phyloP scores from a whole-genome alignment of 805 yeast species.

The Hermanozyma aechmeae region DNA sequence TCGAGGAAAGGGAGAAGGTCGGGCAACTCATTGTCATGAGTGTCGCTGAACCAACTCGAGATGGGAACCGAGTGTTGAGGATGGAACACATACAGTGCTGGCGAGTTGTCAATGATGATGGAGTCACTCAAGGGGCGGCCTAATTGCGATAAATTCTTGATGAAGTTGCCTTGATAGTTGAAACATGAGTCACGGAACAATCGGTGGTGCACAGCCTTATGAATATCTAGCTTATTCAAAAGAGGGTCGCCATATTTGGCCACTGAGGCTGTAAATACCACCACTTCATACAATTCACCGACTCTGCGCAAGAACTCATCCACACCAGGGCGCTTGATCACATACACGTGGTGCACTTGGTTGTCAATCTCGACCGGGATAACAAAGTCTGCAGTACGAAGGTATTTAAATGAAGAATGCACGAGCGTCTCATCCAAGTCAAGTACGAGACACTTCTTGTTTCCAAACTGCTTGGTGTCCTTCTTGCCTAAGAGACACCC shows the following conservation, averaged over 20 bases:
- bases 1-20: slow-evolving; percentile 88
- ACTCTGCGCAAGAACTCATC: slow-evolving; percentile 82
- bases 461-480: slow-evolving; percentile 34
- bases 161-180: slow-evolving; percentile 88
- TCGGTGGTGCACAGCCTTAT: slow-evolving; percentile 75
- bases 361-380: slow-evolving; percentile 96
- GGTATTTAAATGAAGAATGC: slow-evolving; percentile 87
- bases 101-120: slow-evolving; percentile 92
- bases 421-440: slow-evolving; percentile 96
- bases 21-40: slow-evolving; percentile 89
- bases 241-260: slow-evolving; percentile 94
- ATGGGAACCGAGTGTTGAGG: slow-evolving; percentile 98
- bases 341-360: slow-evolving; percentile 89
- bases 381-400: slow-evolving; percentile 90
- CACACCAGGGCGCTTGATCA: slow-evolving; percentile 95
- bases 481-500: slow-evolving; percentile 60
- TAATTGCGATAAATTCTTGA: slow-evolving; percentile 86
- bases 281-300: slow-evolving; percentile 86
- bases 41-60: slow-evolving; percentile 96
- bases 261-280: slow-evolving; percentile 94
- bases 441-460: slow-evolving; percentile 77
- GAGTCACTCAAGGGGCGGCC: slow-evolving; percentile 85
- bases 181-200: slow-evolving; percentile 91
- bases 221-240: slow-evolving; percentile 76
- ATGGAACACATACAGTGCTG: slow-evolving; percentile 95